These are phyloP conservation scores for Fusarium subglutinans DNA, from an alignment of 2,329 filamentous ascomycete species.

Conservation along the genomic window DNA sequence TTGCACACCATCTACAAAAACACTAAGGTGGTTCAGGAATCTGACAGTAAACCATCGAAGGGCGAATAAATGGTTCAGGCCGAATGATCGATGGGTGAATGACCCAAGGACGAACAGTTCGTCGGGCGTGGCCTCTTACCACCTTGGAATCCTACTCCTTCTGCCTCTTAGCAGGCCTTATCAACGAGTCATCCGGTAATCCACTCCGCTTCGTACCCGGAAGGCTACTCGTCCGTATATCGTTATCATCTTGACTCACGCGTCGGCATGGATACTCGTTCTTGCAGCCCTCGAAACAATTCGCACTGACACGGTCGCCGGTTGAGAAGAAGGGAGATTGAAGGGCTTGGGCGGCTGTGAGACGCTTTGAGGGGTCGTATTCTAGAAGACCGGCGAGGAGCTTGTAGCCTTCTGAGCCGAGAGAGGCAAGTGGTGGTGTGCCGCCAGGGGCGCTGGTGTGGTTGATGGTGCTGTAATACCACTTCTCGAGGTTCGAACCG, in stretches of 20 bases:
- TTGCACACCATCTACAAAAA: not conserved
- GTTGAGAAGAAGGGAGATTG: conserved; percentile 88
- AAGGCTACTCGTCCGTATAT: conserved; percentile 88
- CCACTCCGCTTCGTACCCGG: conserved; percentile 92
- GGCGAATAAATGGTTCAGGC: not conserved
- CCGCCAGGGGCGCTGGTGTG: conserved; percentile 54
- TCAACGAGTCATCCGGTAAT: conserved; percentile 80
- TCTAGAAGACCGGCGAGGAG: conserved; percentile 85
- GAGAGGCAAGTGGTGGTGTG: conserved; percentile 60
- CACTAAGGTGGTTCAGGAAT: not conserved
- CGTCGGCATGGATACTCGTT: conserved; percentile 89
- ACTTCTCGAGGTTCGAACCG: conserved; percentile 74
- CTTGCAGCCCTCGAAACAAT: conserved; percentile 91
- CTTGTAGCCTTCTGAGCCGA: conserved; percentile 81
- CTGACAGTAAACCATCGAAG: not conserved
- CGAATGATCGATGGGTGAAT: not conserved
- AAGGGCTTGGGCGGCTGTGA: conserved; percentile 89
- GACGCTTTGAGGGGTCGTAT: conserved; percentile 88
- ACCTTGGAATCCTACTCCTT: conserved; percentile 57
- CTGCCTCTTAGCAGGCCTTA: conserved; percentile 68
- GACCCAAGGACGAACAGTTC: not conserved
- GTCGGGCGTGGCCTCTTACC: not conserved
- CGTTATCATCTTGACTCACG: conserved; percentile 94
- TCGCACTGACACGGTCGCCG: conserved; percentile 76
- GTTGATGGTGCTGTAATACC: conserved; percentile 78